Base-by-base conservation (phyloP, 768 basidiomycete species). In the Lanmaoa pseudosensibilis region DNA sequence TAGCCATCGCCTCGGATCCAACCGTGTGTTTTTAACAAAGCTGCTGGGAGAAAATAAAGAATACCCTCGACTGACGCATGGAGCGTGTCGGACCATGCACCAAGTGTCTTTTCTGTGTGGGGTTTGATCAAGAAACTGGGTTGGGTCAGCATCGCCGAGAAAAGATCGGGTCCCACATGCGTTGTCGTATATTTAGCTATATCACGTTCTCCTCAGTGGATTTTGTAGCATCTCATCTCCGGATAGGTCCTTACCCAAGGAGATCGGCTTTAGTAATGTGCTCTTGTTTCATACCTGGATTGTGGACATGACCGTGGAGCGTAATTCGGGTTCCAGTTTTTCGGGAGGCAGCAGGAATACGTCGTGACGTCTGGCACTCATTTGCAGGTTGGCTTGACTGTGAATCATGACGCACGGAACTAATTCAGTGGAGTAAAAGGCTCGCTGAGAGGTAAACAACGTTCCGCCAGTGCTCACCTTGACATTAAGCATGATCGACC, bases 1-100 rank as follows among this genome's bases (percentile, higher is more conserved):
- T 43, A 73, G 70, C 57, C 46, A 70, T 72, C n/a, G 65, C 70
- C 15, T 69, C 52, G 47, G 70, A 72, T 49, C 70, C 70, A 36
- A 70, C 69, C 12, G 72, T 72, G 32, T 72, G 70, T 44, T 51
- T 70, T 5, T 73, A 54, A 49, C 46, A 34, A 46, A 12, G 49
- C 19, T 44, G 12, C 16, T 36, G 30, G 46, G 37, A 50, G 39
- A 50, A 34, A 52, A 49, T 25, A 8, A 19, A n/a, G 36, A 52
- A 41, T 33, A 16, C 18, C 19, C 34, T 36, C 46, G 38, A 41
- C 21, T n/a, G 33, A 45, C 33, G 30, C 37, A 41, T 51, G 45
- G 32, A 10, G 21, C 41, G 13, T n/a, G 37, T 45, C 34, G 37
- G 57, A 49, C 46, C 32, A 36, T 53, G 43, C 21, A 33, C 34